phyloP scores from a whole-genome alignment of 768 basidiomycete genomes.

The Pleurotus salmoneostramineus region DNA sequence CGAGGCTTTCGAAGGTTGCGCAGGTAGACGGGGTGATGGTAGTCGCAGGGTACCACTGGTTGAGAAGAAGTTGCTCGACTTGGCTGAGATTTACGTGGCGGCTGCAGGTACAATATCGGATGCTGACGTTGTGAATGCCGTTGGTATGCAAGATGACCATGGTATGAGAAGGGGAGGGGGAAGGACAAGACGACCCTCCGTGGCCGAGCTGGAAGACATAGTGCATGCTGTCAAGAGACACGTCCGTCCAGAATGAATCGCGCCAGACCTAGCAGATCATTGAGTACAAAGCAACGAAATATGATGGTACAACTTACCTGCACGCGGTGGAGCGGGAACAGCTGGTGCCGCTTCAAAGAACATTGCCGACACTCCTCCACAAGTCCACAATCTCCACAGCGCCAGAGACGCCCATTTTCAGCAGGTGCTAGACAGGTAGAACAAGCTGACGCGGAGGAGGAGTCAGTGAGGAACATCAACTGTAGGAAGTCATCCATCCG shows the following conservation, averaged over 20 bases:
- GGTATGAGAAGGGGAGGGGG: background rate
- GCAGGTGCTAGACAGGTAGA: background rate
- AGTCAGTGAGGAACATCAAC: background rate
- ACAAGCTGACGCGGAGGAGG: background rate
- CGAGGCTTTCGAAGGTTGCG: slow-evolving; percentile 9
- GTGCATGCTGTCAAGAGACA: background rate
- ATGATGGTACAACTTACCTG: background rate
- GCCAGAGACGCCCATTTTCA: background rate
- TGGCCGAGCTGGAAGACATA: background rate
- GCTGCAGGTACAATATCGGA: slow-evolving; percentile 6
- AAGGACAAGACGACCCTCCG: background rate
- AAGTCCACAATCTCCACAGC: background rate
- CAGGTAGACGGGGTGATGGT: slow-evolving; percentile 9
- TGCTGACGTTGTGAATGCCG: slow-evolving; percentile 1
- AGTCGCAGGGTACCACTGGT: slow-evolving; percentile 13
- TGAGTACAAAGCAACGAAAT: background rate
- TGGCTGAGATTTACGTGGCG: background rate
- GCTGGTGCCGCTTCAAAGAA: background rate
- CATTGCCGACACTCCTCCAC: background rate
- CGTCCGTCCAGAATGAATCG: background rate
- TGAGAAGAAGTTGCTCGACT: slow-evolving; percentile 6
- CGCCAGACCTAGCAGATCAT: background rate
- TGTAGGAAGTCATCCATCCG: background rate
- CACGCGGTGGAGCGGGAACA: background rate
- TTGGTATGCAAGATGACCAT: slow-evolving; percentile 10